Conservation (phyloP, 2,329 filamentous ascomycete species). For the Mycosphaerella sp. region DNA sequence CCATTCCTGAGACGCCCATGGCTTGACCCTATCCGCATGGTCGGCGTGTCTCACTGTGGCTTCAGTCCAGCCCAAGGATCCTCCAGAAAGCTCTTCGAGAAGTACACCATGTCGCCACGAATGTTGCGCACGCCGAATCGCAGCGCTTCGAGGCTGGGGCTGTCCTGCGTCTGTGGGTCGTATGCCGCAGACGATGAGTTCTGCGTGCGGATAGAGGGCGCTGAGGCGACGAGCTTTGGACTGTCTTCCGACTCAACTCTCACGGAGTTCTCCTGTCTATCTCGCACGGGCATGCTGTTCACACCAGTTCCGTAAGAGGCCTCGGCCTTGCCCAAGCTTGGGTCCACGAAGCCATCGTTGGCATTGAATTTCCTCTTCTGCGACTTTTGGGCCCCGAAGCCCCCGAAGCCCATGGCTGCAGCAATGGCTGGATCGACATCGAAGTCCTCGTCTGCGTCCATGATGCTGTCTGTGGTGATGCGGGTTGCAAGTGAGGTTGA, state of each 20-base stretch:
- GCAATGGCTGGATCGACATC: slow-evolving; percentile 54
- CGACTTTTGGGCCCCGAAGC: slow-evolving; percentile 59
- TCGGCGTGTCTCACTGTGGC: background rate
- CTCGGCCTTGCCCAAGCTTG: slow-evolving; percentile 27
- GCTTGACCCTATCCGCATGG: background rate
- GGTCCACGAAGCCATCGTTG: slow-evolving; percentile 47
- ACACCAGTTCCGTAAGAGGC: slow-evolving; percentile 32
- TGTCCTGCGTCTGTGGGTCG: slow-evolving; percentile 8
- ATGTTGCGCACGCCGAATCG: slow-evolving; percentile 40
- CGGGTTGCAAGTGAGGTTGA: background rate
- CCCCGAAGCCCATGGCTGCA: slow-evolving; percentile 65
- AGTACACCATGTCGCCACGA: slow-evolving; percentile 61
- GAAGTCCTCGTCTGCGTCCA: slow-evolving; percentile 29
- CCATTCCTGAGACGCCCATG: background rate
- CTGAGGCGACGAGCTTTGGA: background rate
- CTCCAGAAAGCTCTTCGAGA: slow-evolving; percentile 61
- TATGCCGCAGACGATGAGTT: background rate
- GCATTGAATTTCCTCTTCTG: slow-evolving; percentile 65
- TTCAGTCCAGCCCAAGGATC: slow-evolving; percentile 58
- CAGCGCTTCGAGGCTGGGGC: slow-evolving; percentile 35
- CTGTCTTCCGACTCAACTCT: background rate
- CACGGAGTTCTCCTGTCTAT: background rate
- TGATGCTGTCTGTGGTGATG: background rate
- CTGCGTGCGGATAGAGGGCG: background rate
- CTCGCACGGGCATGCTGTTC: slow-evolving; percentile 26